phyloP scores from a whole-genome alignment of 1,284 basidiomycete species.

The Malassezia sympodialis region DNA sequence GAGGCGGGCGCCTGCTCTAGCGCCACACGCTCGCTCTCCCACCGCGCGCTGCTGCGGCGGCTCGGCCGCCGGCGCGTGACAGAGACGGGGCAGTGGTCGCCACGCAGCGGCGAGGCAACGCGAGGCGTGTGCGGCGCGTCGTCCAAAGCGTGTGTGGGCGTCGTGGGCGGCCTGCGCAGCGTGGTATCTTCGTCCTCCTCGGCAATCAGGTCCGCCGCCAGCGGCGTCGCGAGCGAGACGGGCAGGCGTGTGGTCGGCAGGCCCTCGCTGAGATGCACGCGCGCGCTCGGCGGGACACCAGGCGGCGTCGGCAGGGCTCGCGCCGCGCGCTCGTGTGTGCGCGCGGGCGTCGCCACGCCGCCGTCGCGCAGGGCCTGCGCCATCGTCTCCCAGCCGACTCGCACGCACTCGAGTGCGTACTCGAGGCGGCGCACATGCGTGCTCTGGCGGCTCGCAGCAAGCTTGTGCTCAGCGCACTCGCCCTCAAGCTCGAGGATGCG shows the following conservation, averaged over 20 bases:
- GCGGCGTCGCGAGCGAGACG: slow-evolving; percentile 20
- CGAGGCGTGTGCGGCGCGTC: not conserved
- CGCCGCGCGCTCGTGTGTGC: not conserved
- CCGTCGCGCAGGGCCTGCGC: slow-evolving; percentile 22
- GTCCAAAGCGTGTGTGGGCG: not conserved
- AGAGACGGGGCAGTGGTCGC: slow-evolving; percentile 6
- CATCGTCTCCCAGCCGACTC: slow-evolving; percentile 35
- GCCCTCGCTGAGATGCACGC: slow-evolving; percentile 12
- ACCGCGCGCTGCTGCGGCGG: slow-evolving; percentile 6
- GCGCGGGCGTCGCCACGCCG: slow-evolving; percentile 7
- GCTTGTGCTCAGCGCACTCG: slow-evolving; percentile 24
- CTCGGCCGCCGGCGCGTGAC: slow-evolving; percentile 6
- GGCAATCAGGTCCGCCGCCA: slow-evolving; percentile 21
- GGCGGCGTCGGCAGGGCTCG: not conserved
- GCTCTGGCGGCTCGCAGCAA: slow-evolving; percentile 18
- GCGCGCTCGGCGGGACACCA: not conserved
- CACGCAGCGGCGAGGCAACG: slow-evolving; percentile 10
- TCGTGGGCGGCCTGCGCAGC: not conserved
- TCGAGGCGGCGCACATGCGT: slow-evolving; percentile 27
- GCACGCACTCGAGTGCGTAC: slow-evolving; percentile 26
- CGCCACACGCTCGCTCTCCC: not conserved
- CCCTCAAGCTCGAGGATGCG: slow-evolving; percentile 31
- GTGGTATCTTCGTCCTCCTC: slow-evolving; percentile 16
- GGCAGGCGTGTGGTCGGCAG: slow-evolving; percentile 18
- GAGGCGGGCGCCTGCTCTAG: not conserved